A percentile compares a stretch with the other conserved stretches of the same genome.
These are phyloP conservation scores for Arachis hypogaea DNA, from an alignment of 306 rosid species.

Conservation along the genomic window DNA sequence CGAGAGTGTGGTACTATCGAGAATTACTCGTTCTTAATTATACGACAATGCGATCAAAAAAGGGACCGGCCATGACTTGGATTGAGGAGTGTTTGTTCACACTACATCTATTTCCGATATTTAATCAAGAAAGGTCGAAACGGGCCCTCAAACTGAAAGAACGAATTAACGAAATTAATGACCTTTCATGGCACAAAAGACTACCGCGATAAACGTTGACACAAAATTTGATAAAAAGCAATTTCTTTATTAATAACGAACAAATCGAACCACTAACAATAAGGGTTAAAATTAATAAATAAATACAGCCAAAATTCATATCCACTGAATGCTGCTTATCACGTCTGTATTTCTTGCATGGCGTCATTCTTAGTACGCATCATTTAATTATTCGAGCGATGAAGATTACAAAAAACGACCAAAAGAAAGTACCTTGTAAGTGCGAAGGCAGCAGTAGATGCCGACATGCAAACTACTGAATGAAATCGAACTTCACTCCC, in stretches of 20 bases:
- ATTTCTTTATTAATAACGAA: no score
- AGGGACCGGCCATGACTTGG: no score
- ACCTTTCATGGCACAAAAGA: background rate
- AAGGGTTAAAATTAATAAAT: constrained; percentile 24
- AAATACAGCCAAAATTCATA: constrained; percentile 22
- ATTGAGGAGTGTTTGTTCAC: no score
- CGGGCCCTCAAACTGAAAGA: background rate
- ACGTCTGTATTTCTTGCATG: constrained; percentile 1
- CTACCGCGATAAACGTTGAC: background rate
- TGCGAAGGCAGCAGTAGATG: constrained; percentile 31
- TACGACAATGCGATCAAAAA: no score
- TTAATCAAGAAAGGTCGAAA: background rate
- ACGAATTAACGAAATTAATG: background rate
- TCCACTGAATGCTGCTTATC: constrained; percentile 11
- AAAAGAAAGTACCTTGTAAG: constrained; percentile 26
- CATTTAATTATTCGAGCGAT: constrained; percentile 1
- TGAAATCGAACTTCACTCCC: constrained; percentile 12
- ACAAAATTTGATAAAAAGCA: no score
- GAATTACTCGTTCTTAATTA: no score
- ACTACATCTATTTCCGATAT: no score
- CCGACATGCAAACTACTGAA: constrained; percentile 20
- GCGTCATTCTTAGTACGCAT: constrained; percentile 34
- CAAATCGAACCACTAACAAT: background rate
- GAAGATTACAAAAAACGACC: constrained; percentile 28
- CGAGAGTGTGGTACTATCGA: no score